phyloP scores from a whole-genome alignment of 1,139 yeast genomes.

The Geotrichum klebahnii region DNA sequence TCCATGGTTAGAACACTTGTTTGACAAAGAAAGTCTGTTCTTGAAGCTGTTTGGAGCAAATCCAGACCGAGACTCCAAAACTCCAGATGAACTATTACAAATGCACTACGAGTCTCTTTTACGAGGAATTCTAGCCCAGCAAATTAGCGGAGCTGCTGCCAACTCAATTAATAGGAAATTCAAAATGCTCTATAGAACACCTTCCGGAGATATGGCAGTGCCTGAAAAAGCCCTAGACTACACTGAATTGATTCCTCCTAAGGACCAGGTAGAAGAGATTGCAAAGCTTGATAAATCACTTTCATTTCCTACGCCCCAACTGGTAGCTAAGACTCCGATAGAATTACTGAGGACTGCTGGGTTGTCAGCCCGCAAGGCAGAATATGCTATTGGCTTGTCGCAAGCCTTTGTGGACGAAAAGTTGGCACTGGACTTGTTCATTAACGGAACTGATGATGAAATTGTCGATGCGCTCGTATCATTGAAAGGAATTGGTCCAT shows the following conservation, averaged over 20 bases:
- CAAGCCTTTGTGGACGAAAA: conserved; percentile 51
- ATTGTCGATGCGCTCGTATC: conserved; percentile 53
- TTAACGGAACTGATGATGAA: conserved; percentile 42
- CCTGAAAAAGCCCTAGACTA: conserved; percentile 2
- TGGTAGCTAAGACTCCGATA: conserved; percentile 42
- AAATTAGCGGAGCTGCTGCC: conserved; percentile 41
- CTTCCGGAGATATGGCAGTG: not conserved
- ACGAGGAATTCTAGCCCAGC: conserved; percentile 64
- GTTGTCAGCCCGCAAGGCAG: conserved; percentile 62
- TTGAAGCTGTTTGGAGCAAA: not conserved
- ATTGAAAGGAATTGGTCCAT: conserved; percentile 76
- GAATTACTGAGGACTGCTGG: conserved; percentile 63
- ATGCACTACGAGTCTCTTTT: conserved; percentile 43
- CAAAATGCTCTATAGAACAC: not conserved
- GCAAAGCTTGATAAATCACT: conserved; percentile 2
- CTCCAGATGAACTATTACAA: conserved; percentile 7
- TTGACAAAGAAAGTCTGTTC: conserved; percentile 23
- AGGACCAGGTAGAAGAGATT: conserved; percentile 2
- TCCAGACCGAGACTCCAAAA: not conserved
- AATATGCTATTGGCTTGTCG: conserved; percentile 60
- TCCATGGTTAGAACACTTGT: conserved; percentile 26
- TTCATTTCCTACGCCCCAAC: conserved; percentile 52
- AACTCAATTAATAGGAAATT: not conserved
- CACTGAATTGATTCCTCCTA: not conserved
- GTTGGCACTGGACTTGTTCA: conserved; percentile 45